Evolutionary conservation across 768 basidiomycete species (phyloP).

Genomic region (Cantharellus anzutake): DNA sequence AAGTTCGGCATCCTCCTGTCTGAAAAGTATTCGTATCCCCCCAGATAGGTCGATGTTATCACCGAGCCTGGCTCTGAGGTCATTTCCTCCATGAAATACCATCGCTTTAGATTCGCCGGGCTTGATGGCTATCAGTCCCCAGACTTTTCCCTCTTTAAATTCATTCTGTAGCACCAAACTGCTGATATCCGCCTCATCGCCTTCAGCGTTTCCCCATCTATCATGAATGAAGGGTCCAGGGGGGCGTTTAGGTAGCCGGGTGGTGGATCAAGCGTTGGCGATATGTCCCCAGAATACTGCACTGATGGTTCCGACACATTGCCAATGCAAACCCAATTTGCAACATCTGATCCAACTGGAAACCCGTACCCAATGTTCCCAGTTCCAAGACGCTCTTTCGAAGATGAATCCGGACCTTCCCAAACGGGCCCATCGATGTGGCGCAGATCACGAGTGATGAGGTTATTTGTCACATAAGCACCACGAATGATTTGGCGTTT

Average conservation of each 20-base stretch:
- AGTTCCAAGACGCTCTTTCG: background rate
- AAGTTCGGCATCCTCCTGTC: constrained; percentile 1
- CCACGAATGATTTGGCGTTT: constrained; percentile 9
- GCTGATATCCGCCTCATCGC: constrained; percentile 1
- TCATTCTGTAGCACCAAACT: constrained; percentile 4
- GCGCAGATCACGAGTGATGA: constrained; percentile 8
- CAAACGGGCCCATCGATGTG: background rate
- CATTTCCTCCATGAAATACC: constrained; percentile 10
- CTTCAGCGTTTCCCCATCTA: background rate
- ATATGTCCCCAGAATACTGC: constrained; percentile 9
- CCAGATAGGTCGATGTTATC: constrained; percentile 4
- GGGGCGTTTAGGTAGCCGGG: constrained; percentile 5
- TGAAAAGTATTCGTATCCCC: constrained; percentile 7
- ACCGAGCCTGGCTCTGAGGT: constrained; percentile 4
- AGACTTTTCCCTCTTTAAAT: constrained; percentile 3
- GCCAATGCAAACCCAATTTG: constrained; percentile 11
- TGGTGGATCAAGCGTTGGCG: background rate
- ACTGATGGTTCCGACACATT: constrained; percentile 9
- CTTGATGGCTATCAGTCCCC: constrained; percentile 8
- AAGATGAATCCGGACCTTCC: background rate
- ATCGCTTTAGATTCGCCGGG: constrained; percentile 9
- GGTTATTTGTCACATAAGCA: constrained; percentile 11
- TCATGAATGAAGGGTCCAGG: constrained; percentile 12
- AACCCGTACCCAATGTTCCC: constrained; percentile 13
- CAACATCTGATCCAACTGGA: constrained; percentile 11